Evolutionary conservation across 495 filamentous ascomycete genomes (phyloP).

Genomic region (Penicillium bovifimosum): DNA sequence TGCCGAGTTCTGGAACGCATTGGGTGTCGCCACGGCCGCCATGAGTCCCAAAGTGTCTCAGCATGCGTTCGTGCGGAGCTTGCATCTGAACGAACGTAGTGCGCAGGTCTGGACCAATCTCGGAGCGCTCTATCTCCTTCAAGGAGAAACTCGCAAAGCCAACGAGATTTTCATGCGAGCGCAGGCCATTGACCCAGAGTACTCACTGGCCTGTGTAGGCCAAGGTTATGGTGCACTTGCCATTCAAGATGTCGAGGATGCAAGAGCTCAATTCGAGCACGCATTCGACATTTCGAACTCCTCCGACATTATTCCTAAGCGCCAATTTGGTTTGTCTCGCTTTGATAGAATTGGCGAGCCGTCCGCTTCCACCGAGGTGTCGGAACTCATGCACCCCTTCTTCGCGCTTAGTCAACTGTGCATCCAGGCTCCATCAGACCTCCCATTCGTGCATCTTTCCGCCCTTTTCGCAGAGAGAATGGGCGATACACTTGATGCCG

Average conservation of each 20-base stretch:
- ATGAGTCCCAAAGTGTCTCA: slow-evolving; percentile 86
- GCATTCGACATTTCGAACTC: slow-evolving; percentile 87
- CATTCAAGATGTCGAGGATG: slow-evolving; percentile 67
- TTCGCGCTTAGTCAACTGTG: slow-evolving; percentile 82
- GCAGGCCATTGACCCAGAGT: slow-evolving; percentile 91
- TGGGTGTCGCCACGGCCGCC: slow-evolving; percentile 81
- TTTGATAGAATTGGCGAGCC: slow-evolving; percentile 69
- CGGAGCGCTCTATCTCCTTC: slow-evolving; percentile 76
- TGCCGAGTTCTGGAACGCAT: slow-evolving; percentile 94
- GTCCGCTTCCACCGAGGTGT: slow-evolving; percentile 53
- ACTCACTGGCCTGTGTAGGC: slow-evolving; percentile 86
- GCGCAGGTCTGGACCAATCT: slow-evolving; percentile 86
- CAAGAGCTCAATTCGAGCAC: slow-evolving; percentile 83
- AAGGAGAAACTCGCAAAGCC: slow-evolving; percentile 75
- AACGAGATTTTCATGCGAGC: slow-evolving; percentile 85
- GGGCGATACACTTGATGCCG: slow-evolving; percentile 59
- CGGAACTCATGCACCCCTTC: slow-evolving; percentile 64
- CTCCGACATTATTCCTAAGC: slow-evolving; percentile 62
- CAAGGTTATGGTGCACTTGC: slow-evolving; percentile 80
- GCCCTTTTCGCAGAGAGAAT: slow-evolving; percentile 78
- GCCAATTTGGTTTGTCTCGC: slow-evolving; percentile 67
- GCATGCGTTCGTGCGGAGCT: slow-evolving; percentile 86
- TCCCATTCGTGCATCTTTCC: slow-evolving; percentile 69
- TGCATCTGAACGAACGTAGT: slow-evolving; percentile 85
- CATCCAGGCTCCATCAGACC: slow-evolving; percentile 57